Percentiles rank a stretch among this genome's conserved stretches.
Evolutionary conservation across 192 early-diverging fungal species (phyloP).

Genomic region (Dispira parvispora): DNA sequence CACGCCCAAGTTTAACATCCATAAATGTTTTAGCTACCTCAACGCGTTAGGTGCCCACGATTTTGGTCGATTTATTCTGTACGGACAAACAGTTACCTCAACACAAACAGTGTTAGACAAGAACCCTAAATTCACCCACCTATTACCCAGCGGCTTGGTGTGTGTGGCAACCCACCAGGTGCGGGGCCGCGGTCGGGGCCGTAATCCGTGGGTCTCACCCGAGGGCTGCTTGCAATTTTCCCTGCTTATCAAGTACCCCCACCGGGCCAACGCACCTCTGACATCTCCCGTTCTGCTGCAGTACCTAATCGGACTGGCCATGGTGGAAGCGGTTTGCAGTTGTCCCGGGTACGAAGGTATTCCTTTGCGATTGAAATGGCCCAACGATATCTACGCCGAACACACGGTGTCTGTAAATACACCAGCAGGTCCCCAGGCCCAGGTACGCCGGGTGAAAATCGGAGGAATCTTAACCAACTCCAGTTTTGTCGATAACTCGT

Average conservation of each 20-base stretch:
- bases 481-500: constrained; percentile 48
- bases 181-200: constrained; percentile 77
- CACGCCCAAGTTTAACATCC: constrained; percentile 44
- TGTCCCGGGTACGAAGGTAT: constrained; percentile 59
- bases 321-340: constrained; percentile 56
- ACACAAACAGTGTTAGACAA: constrained; percentile 92
- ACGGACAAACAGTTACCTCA: constrained; percentile 56
- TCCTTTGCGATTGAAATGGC: constrained; percentile 88
- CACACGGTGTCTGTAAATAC: constrained; percentile 10
- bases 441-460: constrained; percentile 46
- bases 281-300: constrained; percentile 62
- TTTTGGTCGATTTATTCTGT: constrained; percentile 62
- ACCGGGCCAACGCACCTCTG: constrained; percentile 36
- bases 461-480: constrained; percentile 85
- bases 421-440: constrained; percentile 18
- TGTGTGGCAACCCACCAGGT: constrained; percentile 67
- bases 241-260: constrained; percentile 54
- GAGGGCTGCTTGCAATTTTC: constrained; percentile 80
- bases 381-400: constrained; percentile 87
- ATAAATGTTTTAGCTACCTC: constrained; percentile 31
- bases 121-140: constrained; percentile 49
- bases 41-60: constrained; percentile 23
- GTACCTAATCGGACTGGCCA: constrained; percentile 77
- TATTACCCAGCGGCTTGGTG: constrained; percentile 62
- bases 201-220: constrained; percentile 92